phyloP scores from a whole-genome alignment of 2,329 filamentous ascomycete genomes.

The Exophiala bonariae region DNA sequence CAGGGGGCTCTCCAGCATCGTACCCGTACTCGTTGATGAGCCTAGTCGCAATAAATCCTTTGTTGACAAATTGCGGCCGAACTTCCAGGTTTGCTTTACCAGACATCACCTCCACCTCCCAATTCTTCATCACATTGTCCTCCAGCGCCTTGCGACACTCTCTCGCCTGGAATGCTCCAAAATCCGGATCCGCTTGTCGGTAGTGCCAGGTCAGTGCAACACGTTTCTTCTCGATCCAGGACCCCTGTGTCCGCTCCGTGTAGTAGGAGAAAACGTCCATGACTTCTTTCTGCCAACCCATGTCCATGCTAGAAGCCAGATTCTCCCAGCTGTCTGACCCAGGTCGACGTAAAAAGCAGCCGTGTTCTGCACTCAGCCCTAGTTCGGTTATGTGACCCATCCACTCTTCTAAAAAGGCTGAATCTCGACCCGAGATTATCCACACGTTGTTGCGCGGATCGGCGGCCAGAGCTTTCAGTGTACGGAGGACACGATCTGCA shows the following conservation, averaged over 20 bases:
- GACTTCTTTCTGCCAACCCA: constrained; percentile 89
- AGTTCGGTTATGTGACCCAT: constrained; percentile 87
- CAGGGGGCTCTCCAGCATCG: constrained; percentile 59
- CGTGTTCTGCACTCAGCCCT: constrained; percentile 95
- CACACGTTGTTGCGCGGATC: constrained; percentile 88
- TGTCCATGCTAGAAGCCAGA: constrained; percentile 79
- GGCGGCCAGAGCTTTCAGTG: constrained; percentile 73
- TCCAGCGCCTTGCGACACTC: constrained; percentile 83
- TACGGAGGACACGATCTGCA: constrained; percentile 77
- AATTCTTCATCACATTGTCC: constrained; percentile 70
- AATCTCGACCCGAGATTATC: constrained; percentile 96
- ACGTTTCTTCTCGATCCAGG: constrained; percentile 91
- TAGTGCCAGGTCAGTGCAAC: constrained; percentile 98
- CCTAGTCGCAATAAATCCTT: constrained; percentile 88
- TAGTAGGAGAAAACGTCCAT: constrained; percentile 82
- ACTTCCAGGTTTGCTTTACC: constrained; percentile 98
- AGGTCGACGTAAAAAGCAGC: constrained; percentile 88
- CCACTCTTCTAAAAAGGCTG: constrained; percentile 85
- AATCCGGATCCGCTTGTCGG: constrained; percentile 83
- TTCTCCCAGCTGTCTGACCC: constrained; percentile 80
- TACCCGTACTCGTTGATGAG: constrained; percentile 72
- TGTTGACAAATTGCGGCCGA: constrained; percentile 95
- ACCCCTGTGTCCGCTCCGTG: constrained; percentile 82
- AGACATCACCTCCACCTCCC: constrained; percentile 93
- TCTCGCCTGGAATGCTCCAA: constrained; percentile 74